phyloP scores from a whole-genome alignment of 306 rosid species.

The Castanea crenata region DNA sequence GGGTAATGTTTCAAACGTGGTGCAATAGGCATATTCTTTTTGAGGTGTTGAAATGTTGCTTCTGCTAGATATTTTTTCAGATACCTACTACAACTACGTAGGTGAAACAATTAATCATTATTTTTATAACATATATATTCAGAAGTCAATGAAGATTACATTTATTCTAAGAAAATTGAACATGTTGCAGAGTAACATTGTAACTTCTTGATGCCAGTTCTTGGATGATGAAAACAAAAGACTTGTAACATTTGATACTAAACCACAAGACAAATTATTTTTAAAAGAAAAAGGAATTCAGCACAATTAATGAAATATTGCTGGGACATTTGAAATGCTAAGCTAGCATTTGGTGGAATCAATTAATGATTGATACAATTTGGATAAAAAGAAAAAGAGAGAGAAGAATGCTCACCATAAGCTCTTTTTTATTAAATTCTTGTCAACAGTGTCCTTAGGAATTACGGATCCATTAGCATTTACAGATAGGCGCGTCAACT shows the following conservation, averaged over 20 bases:
- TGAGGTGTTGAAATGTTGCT: too few relatives aligned
- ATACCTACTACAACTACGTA: too few relatives aligned
- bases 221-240: background rate
- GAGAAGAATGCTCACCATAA: slow-evolving; percentile 55
- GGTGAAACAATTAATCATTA: too few relatives aligned
- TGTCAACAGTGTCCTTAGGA: slow-evolving; percentile 65
- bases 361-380: background rate
- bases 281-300: background rate
- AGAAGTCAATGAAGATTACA: too few relatives aligned
- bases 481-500: slow-evolving; percentile 72
- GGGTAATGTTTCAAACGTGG: background rate
- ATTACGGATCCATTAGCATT: slow-evolving; percentile 77
- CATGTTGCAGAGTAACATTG: background rate
- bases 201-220: background rate
- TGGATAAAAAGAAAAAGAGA: background rate
- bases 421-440: slow-evolving; percentile 66
- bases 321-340: background rate
- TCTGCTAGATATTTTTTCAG: too few relatives aligned
- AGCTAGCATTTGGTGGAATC: background rate
- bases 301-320: background rate
- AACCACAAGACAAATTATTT: background rate
- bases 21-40: too few relatives aligned
- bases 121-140: too few relatives aligned
- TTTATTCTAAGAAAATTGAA: too few relatives aligned
- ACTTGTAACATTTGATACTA: background rate